A percentile compares a stretch with the other conserved stretches of the same genome.
Evolutionary conservation across 495 filamentous ascomycete genomes (phyloP).

Genomic region (Pseudoneurospora amorphoporcata): DNA sequence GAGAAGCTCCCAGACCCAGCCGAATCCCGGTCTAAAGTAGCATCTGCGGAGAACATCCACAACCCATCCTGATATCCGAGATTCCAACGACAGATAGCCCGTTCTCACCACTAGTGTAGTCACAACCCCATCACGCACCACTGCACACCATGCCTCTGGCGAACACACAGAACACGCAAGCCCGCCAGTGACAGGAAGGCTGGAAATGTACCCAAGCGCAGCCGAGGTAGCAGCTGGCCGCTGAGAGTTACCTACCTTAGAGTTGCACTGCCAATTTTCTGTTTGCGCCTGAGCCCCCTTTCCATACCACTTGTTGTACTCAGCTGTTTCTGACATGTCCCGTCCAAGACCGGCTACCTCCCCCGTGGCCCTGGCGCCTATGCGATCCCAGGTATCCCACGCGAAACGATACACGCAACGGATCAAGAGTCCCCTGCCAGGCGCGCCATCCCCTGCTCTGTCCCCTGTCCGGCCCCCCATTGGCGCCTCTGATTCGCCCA

Average conservation of each 20-base stretch:
- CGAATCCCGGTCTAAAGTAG: background rate
- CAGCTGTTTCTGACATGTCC: slow-evolving; percentile 9
- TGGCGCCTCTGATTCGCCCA: slow-evolving; percentile 22
- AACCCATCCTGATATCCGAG: background rate
- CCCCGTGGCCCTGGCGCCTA: slow-evolving; percentile 1
- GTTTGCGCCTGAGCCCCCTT: slow-evolving; percentile 18
- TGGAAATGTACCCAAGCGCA: background rate
- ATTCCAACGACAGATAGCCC: background rate
- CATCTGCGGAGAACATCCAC: background rate
- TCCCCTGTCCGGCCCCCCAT: slow-evolving; percentile 10
- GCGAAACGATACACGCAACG: slow-evolving; percentile 11
- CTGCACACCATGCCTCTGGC: background rate
- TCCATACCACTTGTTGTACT: background rate
- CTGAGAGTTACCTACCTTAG: background rate
- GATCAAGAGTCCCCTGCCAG: slow-evolving; percentile 7
- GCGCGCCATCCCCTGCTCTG: background rate
- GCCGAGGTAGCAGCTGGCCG: background rate
- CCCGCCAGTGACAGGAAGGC: background rate
- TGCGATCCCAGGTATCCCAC: slow-evolving; percentile 10
- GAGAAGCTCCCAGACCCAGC: background rate
- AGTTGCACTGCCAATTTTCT: slow-evolving; percentile 12
- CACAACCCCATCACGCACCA: background rate
- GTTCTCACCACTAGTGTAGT: background rate
- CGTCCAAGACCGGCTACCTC: slow-evolving; percentile 13
- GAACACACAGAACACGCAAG: background rate